Evolutionary conservation across 148 eudicot genomes (phyloP).

Genomic region (Chenopodium quinoa): DNA sequence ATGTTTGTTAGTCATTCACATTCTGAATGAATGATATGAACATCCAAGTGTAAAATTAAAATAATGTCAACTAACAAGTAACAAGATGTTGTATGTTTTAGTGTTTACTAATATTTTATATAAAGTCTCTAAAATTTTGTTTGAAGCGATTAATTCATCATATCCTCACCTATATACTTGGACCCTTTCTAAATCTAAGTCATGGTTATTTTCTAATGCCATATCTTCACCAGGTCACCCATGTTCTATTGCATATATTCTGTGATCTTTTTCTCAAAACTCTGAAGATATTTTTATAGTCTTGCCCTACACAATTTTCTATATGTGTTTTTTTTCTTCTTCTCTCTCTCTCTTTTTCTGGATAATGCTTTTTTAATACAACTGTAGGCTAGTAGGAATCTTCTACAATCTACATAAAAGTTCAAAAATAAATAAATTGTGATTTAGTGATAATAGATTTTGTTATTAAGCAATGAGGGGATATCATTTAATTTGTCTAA

Average conservation of each 20-base stretch:
- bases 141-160: not conserved
- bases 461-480: not conserved
- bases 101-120: not conserved
- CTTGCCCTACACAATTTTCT: slow-evolving; percentile 10
- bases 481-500: too few species aligned
- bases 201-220: slow-evolving; percentile 1
- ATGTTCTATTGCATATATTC: slow-evolving; percentile 13
- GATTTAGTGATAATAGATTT: not conserved
- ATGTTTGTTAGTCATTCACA: too few species aligned
- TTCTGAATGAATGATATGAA: too few species aligned
- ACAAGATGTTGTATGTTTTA: not conserved
- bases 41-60: too few species aligned
- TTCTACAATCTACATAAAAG: not conserved
- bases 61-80: not conserved
- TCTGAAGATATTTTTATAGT: slow-evolving; percentile 8
- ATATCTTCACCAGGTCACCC: not conserved
- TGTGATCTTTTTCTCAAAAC: not conserved
- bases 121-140: too few species aligned
- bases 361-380: slow-evolving; percentile 1
- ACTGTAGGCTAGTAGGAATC: slow-evolving; percentile 1
- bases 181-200: not conserved
- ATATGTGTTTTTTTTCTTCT: not conserved
- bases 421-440: not conserved
- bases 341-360: not conserved
- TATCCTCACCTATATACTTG: not conserved